These are phyloP conservation scores for Pestalotiopsis sp. DNA, from an alignment of 2,329 filamentous ascomycete species.

Conservation along the genomic window DNA sequence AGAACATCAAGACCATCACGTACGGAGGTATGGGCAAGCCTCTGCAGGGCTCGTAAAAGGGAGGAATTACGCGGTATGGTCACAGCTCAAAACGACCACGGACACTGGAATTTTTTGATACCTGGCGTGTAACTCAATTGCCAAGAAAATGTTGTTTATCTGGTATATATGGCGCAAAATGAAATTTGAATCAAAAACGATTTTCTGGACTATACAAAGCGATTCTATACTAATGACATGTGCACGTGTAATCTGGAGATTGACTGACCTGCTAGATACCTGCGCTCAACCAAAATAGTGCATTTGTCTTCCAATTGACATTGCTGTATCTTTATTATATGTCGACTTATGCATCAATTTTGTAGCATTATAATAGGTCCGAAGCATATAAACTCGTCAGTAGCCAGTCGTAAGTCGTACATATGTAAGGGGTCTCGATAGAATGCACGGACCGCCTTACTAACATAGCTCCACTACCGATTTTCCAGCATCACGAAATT, in stretches of 20 bases:
- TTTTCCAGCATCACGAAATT: slow-evolving; percentile 12
- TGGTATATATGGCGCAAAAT: not conserved
- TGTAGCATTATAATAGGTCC: not conserved
- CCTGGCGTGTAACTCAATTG: not conserved
- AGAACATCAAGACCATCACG: slow-evolving; percentile 67
- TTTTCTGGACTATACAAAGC: no score
- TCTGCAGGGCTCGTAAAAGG: slow-evolving; percentile 42
- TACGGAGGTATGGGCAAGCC: slow-evolving; percentile 57
- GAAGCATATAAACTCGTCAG: not conserved
- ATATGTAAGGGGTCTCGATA: not conserved
- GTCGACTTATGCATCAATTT: not conserved
- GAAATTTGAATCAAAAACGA: not conserved
- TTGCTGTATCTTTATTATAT: no score
- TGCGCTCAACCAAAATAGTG: no score
- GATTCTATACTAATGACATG: no score
- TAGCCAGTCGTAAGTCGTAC: not conserved
- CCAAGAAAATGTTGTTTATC: not conserved
- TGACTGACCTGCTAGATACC: no score
- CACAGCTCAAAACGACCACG: not conserved
- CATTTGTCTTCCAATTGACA: no score
- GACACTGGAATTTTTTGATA: not conserved
- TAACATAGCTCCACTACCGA: slow-evolving; percentile 5
- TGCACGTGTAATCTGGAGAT: no score
- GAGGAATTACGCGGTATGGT: not conserved
- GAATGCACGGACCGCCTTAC: not conserved